These are phyloP conservation scores for Cryptococcus hybrid DNA, from an alignment of 1,284 basidiomycete genomes.

Conservation along the genomic window DNA sequence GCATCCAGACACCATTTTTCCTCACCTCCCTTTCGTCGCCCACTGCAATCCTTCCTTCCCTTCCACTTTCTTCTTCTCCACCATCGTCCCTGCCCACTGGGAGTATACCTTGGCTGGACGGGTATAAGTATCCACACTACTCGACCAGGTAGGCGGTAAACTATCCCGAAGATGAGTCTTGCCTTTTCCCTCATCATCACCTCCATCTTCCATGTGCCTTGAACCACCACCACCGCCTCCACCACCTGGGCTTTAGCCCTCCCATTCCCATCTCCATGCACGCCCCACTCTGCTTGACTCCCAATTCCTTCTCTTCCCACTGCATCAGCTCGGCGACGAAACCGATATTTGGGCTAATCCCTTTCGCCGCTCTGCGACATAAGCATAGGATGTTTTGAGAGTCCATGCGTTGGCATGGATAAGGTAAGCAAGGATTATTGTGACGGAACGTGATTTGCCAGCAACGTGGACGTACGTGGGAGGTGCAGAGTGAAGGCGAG, in stretches of 20 bases:
- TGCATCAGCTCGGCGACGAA: conserved; percentile 97
- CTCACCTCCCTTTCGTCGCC: conserved; percentile 61
- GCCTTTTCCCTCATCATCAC: conserved; percentile 18
- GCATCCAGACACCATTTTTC: conserved; percentile 79
- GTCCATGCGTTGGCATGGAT: conserved; percentile 97
- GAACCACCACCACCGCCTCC: conserved; percentile 10
- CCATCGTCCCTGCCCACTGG: not conserved
- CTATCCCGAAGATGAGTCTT: conserved; percentile 65
- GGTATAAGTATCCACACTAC: conserved; percentile 20
- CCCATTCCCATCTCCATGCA: conserved; percentile 40
- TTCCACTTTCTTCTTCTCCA: conserved; percentile 1
- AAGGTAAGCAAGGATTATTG: conserved; percentile 93
- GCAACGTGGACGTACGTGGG: conserved; percentile 53
- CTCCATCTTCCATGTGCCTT: conserved; percentile 4
- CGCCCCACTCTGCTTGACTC: conserved; percentile 75
- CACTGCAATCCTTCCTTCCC: conserved; percentile 13
- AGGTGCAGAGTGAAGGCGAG: not conserved
- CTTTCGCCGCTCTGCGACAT: conserved; percentile 83
- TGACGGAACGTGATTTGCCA: conserved; percentile 94
- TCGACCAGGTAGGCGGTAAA: conserved; percentile 59
- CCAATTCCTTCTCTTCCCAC: conserved; percentile 86
- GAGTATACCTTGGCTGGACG: not conserved
- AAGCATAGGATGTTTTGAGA: conserved; percentile 81
- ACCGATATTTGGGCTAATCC: conserved; percentile 96
- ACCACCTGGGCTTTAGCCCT: conserved; percentile 7